A percentile compares a stretch with the other conserved stretches of the same genome.
Conservation (phyloP, 441 rosid genomes). For the Syzygium malaccense region DNA sequence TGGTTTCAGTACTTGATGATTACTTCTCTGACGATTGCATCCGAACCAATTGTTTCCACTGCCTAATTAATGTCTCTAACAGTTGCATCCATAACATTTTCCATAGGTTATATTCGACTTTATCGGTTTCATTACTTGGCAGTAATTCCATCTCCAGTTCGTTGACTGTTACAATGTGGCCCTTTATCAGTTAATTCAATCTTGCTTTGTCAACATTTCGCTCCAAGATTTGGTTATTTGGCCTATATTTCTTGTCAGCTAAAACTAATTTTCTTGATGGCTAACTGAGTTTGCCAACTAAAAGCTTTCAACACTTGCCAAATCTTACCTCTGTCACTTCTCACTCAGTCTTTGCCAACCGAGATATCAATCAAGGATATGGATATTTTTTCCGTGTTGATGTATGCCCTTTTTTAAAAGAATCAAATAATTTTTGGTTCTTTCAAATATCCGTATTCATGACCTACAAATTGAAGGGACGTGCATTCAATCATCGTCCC, state of each 20-base stretch:
- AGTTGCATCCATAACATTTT: background rate
- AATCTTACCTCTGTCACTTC: background rate
- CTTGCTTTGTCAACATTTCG: background rate
- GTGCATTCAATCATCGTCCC: too few relatives aligned
- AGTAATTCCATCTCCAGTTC: background rate
- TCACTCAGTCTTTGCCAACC: background rate
- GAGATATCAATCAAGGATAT: background rate
- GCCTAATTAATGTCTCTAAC: background rate
- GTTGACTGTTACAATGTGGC: rapidly evolving
- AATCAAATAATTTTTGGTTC: rapidly evolving
- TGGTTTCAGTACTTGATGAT: rapidly evolving
- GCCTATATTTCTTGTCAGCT: background rate
- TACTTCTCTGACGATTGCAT: background rate
- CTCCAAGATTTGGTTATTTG: background rate
- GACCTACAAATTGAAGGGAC: too few relatives aligned
- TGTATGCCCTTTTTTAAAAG: background rate
- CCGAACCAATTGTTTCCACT: background rate
- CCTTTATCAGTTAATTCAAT: background rate
- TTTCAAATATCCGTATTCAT: background rate
- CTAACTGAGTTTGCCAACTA: background rate
- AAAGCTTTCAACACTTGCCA: background rate
- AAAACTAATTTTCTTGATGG: background rate
- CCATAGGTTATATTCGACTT: rapidly evolving
- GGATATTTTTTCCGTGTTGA: background rate
- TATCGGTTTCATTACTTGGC: background rate